Evolutionary conservation across 495 filamentous ascomycete species (phyloP).

Genomic region (Aspergillus campestris): DNA sequence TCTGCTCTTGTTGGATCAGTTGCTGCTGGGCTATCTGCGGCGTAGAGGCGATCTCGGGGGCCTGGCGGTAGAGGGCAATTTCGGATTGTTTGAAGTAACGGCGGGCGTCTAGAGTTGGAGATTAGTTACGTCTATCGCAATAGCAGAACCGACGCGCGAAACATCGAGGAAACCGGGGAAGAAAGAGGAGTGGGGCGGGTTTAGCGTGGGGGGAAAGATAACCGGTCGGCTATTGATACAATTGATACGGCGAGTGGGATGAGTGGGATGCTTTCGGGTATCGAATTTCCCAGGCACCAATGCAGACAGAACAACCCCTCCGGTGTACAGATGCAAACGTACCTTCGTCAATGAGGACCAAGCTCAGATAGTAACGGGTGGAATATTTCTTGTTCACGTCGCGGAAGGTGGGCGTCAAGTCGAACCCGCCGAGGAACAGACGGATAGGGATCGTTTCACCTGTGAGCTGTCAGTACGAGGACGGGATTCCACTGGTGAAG

Average conservation of each 20-base stretch:
- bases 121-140: constrained; percentile 2
- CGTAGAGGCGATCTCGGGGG: constrained; percentile 54
- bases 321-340: constrained; percentile 15
- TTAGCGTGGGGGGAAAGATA: constrained; percentile 30
- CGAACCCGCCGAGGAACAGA: constrained; percentile 95
- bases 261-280: constrained; percentile 9
- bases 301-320: constrained; percentile 3
- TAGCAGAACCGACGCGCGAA: background rate
- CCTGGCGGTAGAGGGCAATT: constrained; percentile 94
- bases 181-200: constrained; percentile 9
- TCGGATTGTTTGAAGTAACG: constrained; percentile 99
- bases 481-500: background rate
- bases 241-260: constrained; percentile 19
- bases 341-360: constrained; percentile 97
- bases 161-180: constrained; percentile 10
- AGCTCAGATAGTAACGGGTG: constrained; percentile 91
- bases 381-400: constrained; percentile 99
- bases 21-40: constrained; percentile 41
- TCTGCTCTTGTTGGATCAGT: constrained; percentile 36
- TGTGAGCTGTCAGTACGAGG: constrained; percentile 27
- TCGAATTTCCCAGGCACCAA: constrained; percentile 4
- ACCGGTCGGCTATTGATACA: constrained; percentile 32
- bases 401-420: constrained; percentile 95
- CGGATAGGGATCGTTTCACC: constrained; percentile 96
- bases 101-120: constrained; percentile 60